Conservation (phyloP, 1,139 yeast genomes). For the Kluyveromyces sp. region DNA sequence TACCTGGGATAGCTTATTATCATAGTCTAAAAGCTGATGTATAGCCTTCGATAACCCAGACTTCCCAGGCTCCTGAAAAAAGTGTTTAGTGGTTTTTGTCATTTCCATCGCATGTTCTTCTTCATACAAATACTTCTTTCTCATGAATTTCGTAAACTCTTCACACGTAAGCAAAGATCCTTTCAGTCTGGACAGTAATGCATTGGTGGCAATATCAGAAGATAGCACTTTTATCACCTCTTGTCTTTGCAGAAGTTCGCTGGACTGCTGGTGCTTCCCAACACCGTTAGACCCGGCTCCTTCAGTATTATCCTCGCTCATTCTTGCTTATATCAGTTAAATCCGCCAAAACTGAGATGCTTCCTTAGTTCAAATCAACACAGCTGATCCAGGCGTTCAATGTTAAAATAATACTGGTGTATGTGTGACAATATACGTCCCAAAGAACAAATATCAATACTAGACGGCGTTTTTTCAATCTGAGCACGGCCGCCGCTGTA, state of each 20-base stretch:
- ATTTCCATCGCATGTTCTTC: constrained; percentile 71
- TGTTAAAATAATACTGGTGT: no score
- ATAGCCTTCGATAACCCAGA: constrained; percentile 67
- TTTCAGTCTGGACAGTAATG: constrained; percentile 65
- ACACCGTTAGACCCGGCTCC: neutral
- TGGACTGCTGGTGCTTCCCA: neutral
- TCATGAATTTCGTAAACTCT: constrained; percentile 72
- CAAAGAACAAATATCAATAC: no score
- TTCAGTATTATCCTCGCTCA: neutral
- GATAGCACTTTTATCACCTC: constrained; percentile 43
- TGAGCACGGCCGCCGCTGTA: no score
- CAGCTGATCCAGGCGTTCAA: no score
- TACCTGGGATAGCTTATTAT: constrained; percentile 67
- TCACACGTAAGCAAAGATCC: constrained; percentile 76
- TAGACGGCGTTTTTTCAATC: no score
- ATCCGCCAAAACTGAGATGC: neutral
- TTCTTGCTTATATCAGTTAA: neutral
- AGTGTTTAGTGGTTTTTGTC: constrained; percentile 52
- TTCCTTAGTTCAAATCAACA: no score
- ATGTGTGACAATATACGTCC: no score
- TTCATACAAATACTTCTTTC: constrained; percentile 72
- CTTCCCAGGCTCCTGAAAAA: constrained; percentile 33
- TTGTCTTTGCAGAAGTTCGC: constrained; percentile 39
- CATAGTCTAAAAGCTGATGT: constrained; percentile 65
- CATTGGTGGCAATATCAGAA: constrained; percentile 57